Evolutionary conservation across 139 green algal species (phyloP).

Genomic region (Volvox reticuliferus): DNA sequence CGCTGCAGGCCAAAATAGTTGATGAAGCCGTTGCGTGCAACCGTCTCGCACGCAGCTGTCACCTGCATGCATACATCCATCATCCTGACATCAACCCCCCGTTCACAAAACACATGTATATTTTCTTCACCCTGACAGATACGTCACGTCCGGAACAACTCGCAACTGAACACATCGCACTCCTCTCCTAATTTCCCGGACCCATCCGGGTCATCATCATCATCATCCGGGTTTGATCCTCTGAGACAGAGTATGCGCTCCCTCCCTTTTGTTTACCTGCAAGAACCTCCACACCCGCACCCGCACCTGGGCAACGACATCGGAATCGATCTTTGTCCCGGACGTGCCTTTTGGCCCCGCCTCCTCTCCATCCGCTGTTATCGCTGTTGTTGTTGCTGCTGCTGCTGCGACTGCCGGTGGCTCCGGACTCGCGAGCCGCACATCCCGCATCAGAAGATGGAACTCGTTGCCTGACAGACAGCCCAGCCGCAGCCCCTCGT

Average conservation of each 20-base stretch:
- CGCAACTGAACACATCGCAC: too few relatives aligned
- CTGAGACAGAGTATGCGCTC: too few relatives aligned
- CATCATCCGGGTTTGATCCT: too few relatives aligned
- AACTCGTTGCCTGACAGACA: constrained; percentile 89
- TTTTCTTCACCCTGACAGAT: too few relatives aligned
- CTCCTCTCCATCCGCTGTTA: background rate
- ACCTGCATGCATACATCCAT: constrained; percentile 22
- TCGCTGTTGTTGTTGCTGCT: background rate
- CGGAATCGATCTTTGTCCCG: background rate
- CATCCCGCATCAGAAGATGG: constrained; percentile 76
- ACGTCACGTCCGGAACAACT: too few relatives aligned
- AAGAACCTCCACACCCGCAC: too few relatives aligned
- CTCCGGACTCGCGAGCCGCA: background rate
- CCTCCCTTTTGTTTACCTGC: too few relatives aligned
- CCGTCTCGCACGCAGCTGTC: constrained; percentile 55
- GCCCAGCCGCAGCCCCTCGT: constrained; percentile 73
- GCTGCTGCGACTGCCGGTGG: background rate
- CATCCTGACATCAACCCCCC: too few relatives aligned
- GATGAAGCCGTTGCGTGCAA: constrained; percentile 84
- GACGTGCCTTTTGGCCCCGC: background rate
- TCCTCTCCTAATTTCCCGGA: too few relatives aligned
- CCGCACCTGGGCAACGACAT: background rate
- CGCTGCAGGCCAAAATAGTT: constrained; percentile 98
- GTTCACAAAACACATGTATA: too few relatives aligned
- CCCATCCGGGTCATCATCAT: too few relatives aligned